Percentiles rank a stretch among this genome's conserved stretches.
Conservation (phyloP, 2,329 filamentous ascomycete species). For the Monilinia aucupariae region DNA sequence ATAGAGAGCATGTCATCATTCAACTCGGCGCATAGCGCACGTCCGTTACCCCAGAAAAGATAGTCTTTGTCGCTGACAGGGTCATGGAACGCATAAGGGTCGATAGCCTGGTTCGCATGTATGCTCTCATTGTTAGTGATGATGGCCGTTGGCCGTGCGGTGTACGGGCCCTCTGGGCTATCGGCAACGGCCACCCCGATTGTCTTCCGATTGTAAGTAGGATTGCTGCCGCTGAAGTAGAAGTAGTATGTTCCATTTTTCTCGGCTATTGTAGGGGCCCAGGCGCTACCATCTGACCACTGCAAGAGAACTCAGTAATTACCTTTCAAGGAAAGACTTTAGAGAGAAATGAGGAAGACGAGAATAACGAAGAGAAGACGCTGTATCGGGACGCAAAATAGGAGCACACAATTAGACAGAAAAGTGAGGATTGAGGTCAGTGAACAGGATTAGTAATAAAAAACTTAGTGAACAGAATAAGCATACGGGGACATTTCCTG, state of each 20-base stretch:
- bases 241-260: background rate
- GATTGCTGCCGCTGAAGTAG: background rate
- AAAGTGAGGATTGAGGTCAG: too few relatives aligned
- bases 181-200: background rate
- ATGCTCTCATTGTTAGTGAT: background rate
- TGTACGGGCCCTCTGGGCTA: background rate
- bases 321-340: too few relatives aligned
- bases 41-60: background rate
- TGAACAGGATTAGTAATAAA: too few relatives aligned
- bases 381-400: too few relatives aligned
- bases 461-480: too few relatives aligned
- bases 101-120: background rate
- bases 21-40: background rate
- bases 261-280: background rate
- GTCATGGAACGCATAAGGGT: background rate
- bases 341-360: too few relatives aligned
- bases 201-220: background rate
- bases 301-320: too few relatives aligned
- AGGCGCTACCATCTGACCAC: background rate
- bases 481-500: background rate
- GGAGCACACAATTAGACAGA: too few relatives aligned
- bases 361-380: too few relatives aligned
- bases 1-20: background rate
- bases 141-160: background rate
- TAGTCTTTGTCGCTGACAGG: background rate